A percentile compares a stretch with the other conserved stretches of the same genome.
These are phyloP conservation scores for Nidularia sp. DNA, from an alignment of 768 basidiomycete species.

Conservation along the genomic window DNA sequence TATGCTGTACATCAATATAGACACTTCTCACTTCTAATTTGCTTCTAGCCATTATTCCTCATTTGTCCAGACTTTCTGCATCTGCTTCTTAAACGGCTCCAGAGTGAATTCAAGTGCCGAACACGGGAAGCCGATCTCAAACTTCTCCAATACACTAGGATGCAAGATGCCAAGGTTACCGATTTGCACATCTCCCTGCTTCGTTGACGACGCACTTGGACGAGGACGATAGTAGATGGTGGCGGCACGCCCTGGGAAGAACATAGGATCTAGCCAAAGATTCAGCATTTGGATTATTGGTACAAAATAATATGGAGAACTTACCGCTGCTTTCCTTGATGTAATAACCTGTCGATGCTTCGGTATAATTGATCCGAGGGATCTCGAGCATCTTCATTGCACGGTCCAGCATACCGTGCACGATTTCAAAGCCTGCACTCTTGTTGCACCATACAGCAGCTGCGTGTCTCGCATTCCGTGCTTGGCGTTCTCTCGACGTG, in stretches of 20 bases:
- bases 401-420: slow-evolving; percentile 91
- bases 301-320: slow-evolving; percentile 18
- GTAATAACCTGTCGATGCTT: slow-evolving; percentile 80
- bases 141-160: slow-evolving; percentile 86
- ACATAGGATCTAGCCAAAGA: slow-evolving; percentile 68
- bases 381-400: slow-evolving; percentile 96
- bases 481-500: slow-evolving; percentile 66
- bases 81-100: slow-evolving; percentile 87
- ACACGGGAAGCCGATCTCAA: slow-evolving; percentile 93
- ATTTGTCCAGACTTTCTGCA: slow-evolving; percentile 53
- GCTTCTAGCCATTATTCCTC: slow-evolving; percentile 29
- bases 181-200: slow-evolving; percentile 61
- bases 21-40: not conserved
- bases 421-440: slow-evolving; percentile 94
- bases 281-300: not conserved
- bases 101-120: slow-evolving; percentile 92
- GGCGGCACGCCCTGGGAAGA: slow-evolving; percentile 94
- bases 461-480: slow-evolving; percentile 84
- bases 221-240: slow-evolving; percentile 81
- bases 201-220: slow-evolving; percentile 21
- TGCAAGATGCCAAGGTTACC: slow-evolving; percentile 94
- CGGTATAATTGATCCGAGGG: slow-evolving; percentile 63
- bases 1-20: not conserved
- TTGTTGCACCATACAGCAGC: slow-evolving; percentile 96
- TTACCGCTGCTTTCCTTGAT: slow-evolving; percentile 81